phyloP scores from a whole-genome alignment of 1,284 basidiomycete genomes.

The Puccinia brachypodii region DNA sequence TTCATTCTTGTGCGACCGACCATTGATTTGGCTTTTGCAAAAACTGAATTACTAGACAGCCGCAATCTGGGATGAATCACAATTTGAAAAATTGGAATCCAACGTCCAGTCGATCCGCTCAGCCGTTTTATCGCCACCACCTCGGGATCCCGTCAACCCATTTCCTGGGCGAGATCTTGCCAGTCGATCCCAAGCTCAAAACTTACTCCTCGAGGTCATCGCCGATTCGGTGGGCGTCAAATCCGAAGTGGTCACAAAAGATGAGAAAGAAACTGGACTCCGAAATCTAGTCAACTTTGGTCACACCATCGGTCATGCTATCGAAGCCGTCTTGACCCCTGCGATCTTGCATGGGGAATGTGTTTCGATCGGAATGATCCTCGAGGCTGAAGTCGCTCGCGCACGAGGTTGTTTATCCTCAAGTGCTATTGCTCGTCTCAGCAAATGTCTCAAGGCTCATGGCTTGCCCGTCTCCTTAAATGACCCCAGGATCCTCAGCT shows the following conservation, averaged over 20 bases:
- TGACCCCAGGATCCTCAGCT: slow-evolving; percentile 70
- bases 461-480: slow-evolving; percentile 77
- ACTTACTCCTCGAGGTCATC: slow-evolving; percentile 73
- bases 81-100: slow-evolving; percentile 82
- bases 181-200: slow-evolving; percentile 65
- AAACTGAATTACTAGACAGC: slow-evolving; percentile 69
- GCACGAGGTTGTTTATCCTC: slow-evolving; percentile 80
- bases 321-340: slow-evolving; percentile 88
- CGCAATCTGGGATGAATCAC: slow-evolving; percentile 86
- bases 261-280: slow-evolving; percentile 89
- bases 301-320: slow-evolving; percentile 92
- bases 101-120: slow-evolving; percentile 77
- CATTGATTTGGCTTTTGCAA: neutral
- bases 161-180: slow-evolving; percentile 58
- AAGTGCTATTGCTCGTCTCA: slow-evolving; percentile 82
- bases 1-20: neutral
- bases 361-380: slow-evolving; percentile 85
- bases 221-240: slow-evolving; percentile 85
- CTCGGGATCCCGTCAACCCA: slow-evolving; percentile 59
- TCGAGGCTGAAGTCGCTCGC: slow-evolving; percentile 88
- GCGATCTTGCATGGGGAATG: slow-evolving; percentile 91
- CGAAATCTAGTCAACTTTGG: slow-evolving; percentile 97
- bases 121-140: slow-evolving; percentile 70
- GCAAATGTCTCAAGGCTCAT: slow-evolving; percentile 78
- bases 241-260: slow-evolving; percentile 89